Evolutionary conservation across 73 alveolate species (phyloP), one percentile per base, ranked within the genome.

Genomic region (Paramecium primaurelia): DNA sequence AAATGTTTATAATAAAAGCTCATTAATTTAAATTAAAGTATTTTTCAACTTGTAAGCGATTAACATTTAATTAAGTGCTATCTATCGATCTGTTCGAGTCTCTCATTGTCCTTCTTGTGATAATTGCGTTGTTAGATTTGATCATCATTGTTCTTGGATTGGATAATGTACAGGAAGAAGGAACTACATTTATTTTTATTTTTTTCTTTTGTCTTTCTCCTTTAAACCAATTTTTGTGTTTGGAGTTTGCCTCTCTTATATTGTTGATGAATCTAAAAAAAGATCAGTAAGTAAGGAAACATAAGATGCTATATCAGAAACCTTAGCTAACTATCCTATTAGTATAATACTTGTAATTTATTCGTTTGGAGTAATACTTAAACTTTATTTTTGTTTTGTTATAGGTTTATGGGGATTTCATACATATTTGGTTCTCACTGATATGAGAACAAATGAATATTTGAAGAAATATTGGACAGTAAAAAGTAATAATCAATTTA

Each of bases 101-200:
- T 95, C 96, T 20, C 99, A 97, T 92, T 97, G 99, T 44, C 97
- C 98, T 0, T 83, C 93, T 16, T 97, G 99, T 92, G 98, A 96
- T 84, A 95, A 95, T 84, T 97, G 99, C 77, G 98, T 97, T 30
- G 95, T 93, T 80, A 93, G 98, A 73, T 95, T 95, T 94, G 99
- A 97, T 92, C 99, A 97, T 93, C 99, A 97, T 93, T 97, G 99
- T 77, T 94, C 98, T 11, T 97, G 99, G 99, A 88, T 97, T 49
- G 98, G 99, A 38, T 94, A 94, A 59, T 97, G 99, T 92, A 94
- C 96, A 25, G 99, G 99, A 14, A 95, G 96, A 77, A 96, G 98
- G 88, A 97, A 96, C 91, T 96, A 97, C 93, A 94, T 93, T 88
- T 96, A 95, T 94, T 94, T 92, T 92, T 94, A 68, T 25, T 45